phyloP scores from a whole-genome alignment of 2,329 filamentous ascomycete genomes.

The Fusarium sp. region DNA sequence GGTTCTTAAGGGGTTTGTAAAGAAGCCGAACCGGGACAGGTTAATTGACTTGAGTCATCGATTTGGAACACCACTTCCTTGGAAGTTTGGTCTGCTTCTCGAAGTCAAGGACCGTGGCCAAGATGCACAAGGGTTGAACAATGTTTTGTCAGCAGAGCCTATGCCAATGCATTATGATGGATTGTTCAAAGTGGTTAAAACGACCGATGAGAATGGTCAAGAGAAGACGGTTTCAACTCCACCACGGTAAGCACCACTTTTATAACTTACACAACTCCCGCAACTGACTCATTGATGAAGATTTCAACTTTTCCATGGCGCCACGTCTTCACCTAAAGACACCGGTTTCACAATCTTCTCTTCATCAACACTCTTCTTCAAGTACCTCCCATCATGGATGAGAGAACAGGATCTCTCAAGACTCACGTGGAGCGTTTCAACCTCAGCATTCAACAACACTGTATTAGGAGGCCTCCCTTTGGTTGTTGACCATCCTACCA shows the following conservation, averaged over 20 bases:
- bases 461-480: conserved; percentile 58
- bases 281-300: conserved; percentile 29
- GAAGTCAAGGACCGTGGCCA: conserved; percentile 62
- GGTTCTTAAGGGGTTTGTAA: conserved; percentile 62
- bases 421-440: conserved; percentile 62
- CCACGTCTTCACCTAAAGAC: conserved; percentile 58
- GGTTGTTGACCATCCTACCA: conserved; percentile 58
- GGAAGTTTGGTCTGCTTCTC: conserved; percentile 64
- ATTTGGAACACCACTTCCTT: conserved; percentile 60
- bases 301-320: conserved; percentile 65
- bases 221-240: conserved; percentile 56
- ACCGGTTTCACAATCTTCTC: conserved; percentile 67
- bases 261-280: background rate
- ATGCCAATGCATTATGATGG: conserved; percentile 71
- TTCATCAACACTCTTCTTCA: conserved; percentile 61
- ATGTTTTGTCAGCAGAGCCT: conserved; percentile 63
- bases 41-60: conserved; percentile 60
- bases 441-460: conserved; percentile 58
- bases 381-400: conserved; percentile 55
- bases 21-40: conserved; percentile 56
- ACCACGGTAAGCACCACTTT: conserved; percentile 51
- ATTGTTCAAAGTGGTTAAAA: conserved; percentile 63
- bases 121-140: conserved; percentile 59
- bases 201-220: conserved; percentile 51
- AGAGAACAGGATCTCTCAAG: conserved; percentile 51